Evolutionary conservation across 2,329 filamentous ascomycete species (phyloP).

Genomic region (Fusarium dimerum): DNA sequence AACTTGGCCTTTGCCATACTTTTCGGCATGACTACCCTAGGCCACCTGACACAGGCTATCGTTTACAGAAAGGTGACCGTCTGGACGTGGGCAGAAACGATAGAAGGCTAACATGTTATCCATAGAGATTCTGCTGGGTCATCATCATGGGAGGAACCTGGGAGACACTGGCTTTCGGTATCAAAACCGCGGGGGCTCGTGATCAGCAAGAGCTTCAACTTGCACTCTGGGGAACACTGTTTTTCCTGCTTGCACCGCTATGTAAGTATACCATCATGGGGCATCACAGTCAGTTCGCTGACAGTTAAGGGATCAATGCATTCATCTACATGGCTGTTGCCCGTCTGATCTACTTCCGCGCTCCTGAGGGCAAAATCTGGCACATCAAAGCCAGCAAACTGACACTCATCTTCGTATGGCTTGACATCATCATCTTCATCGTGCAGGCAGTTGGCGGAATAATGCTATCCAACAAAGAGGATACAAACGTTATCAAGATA

Average conservation of each 20-base stretch:
- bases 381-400: conserved; percentile 39
- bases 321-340: conserved; percentile 48
- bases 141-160: conserved; percentile 41
- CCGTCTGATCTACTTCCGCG: conserved; percentile 39
- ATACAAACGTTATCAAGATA: conserved; percentile 28
- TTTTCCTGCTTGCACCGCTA: conserved; percentile 44
- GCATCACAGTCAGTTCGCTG: not conserved
- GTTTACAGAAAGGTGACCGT: conserved; percentile 33
- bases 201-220: conserved; percentile 40
- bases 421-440: conserved; percentile 50
- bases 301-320: conserved; percentile 41
- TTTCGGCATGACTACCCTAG: conserved; percentile 31
- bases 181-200: conserved; percentile 37
- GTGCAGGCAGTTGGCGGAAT: conserved; percentile 44
- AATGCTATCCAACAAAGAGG: conserved; percentile 34
- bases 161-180: conserved; percentile 41
- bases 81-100: not conserved
- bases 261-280: conserved; percentile 26
- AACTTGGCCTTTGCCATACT: conserved; percentile 35
- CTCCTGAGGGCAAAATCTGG: conserved; percentile 39
- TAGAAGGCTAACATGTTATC: not conserved
- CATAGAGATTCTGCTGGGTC: conserved; percentile 39
- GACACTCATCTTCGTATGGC: conserved; percentile 47
- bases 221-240: conserved; percentile 33
- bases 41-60: conserved; percentile 32